Evolutionary conservation across 495 filamentous ascomycete species (phyloP), one percentile per base, ranked within the genome.

Genomic region (Trypethelium eluteriae): DNA sequence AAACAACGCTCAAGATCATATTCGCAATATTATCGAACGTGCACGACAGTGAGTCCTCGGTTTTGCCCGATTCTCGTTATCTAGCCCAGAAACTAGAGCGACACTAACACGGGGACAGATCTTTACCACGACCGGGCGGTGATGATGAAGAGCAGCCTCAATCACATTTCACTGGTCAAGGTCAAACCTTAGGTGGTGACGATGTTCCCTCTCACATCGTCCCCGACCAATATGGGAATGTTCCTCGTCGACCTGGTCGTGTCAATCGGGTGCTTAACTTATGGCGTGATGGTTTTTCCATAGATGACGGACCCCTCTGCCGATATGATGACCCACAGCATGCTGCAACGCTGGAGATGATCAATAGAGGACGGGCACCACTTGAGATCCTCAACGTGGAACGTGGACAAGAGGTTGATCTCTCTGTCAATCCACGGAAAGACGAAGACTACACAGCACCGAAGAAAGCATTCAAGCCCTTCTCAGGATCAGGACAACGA

Each of bases 261-360:
- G 84, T 85, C 12, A 82, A 84, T 49, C 85, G 92, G 47, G 85
- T 84, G 18, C 82, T 98, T 47, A 92, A 96, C 71, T 88, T 98
- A 68, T 98, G 94, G 94, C 79, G 82, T 14, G 89, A 98, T 76
- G 94, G 94, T 2, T 96, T 98, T 73, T 96, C 91, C 57, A 87
- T 98, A 44, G 95, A 97, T 69, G 93, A 98, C 72, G 94, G 94
- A 25, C 86, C 88, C n/a, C 85, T 98, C 9, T 92, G 86, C 72
- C 85, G 89, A 39, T 93, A 91, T 65, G 90, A 96, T 70, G 93
- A 98, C 74, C 92, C 94, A 16, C 84, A 84, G 5, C 96, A 97
- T 72, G 85, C 86, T 25, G 85, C 85, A 36, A 90, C 92, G 64
- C 80, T 98, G 32, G 82, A 88, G 38, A 87, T 91, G 77, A 98